These are phyloP conservation scores for Chlamydomonas reinhardtii DNA, from an alignment of 163 green algal genomes.

Conservation along the genomic window DNA sequence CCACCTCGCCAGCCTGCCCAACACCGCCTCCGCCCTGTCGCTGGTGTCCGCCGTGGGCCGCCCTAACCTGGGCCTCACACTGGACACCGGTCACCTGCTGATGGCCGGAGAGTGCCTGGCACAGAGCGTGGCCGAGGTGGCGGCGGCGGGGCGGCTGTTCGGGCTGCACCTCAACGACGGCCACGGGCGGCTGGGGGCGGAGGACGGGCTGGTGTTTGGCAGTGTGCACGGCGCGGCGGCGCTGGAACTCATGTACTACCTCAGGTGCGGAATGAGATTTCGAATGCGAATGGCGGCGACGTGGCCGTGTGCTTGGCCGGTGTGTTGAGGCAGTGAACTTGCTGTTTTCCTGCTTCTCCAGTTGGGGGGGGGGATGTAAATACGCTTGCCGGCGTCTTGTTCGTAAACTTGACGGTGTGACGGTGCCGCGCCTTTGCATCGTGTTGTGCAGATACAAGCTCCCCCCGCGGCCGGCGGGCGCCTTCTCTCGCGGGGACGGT, in stretches of 20 bases:
- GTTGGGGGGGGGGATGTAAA: no score
- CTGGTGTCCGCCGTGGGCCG: constrained; percentile 63
- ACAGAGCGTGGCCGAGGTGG: constrained; percentile 62
- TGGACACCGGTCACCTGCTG: constrained; percentile 75
- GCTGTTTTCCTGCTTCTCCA: no score
- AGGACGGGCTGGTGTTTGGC: constrained; percentile 76
- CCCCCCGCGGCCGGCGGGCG: no score
- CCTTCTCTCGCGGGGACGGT: neutral
- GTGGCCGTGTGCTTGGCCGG: no score
- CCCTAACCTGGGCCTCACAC: constrained; percentile 73
- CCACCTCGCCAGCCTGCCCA: constrained; percentile 56
- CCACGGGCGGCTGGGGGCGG: constrained; percentile 68
- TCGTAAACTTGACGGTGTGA: no score
- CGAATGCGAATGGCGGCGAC: no score
- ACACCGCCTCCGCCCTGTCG: constrained; percentile 70
- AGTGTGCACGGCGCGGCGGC: constrained; percentile 52
- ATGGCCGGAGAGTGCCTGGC: constrained; percentile 77
- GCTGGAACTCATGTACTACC: constrained; percentile 74
- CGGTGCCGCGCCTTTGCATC: no score
- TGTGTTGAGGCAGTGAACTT: no score
- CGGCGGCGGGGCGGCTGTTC: constrained; percentile 61
- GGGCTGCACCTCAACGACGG: constrained; percentile 77
- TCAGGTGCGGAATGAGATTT: no score
- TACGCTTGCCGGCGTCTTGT: no score
- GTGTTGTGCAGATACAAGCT: neutral